These are phyloP conservation scores for Paecilomyces sp. DNA, from an alignment of 2,329 filamentous ascomycete genomes.

Conservation along the genomic window DNA sequence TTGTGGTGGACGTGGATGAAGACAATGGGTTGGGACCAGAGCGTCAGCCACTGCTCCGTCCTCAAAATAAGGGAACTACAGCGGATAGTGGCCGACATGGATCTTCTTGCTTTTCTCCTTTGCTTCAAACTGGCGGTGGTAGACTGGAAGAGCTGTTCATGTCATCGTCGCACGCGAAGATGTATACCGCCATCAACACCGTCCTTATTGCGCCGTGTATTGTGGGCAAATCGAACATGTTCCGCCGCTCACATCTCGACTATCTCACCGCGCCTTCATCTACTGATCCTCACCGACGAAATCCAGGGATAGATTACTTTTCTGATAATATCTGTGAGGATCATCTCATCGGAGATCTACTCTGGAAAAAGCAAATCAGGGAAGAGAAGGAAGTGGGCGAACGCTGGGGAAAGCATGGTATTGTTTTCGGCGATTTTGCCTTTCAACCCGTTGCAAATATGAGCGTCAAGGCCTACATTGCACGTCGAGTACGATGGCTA, in stretches of 20 bases:
- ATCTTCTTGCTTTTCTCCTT: conserved; percentile 15
- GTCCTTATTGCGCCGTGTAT: conserved; percentile 87
- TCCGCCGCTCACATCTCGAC: conserved; percentile 83
- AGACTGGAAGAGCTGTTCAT: conserved; percentile 92
- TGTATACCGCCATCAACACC: conserved; percentile 95
- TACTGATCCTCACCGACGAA: conserved; percentile 38
- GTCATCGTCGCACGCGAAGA: conserved; percentile 88
- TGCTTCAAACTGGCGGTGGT: conserved; percentile 56
- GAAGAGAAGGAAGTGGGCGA: conserved; percentile 31
- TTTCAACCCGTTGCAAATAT: conserved; percentile 85
- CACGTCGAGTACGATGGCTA: conserved; percentile 79
- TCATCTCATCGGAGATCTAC: conserved; percentile 83
- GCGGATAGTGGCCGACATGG: conserved; percentile 1
- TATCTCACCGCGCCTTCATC: conserved; percentile 54
- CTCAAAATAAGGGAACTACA: conserved; percentile 8
- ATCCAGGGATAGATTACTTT: conserved; percentile 80
- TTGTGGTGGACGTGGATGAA: conserved; percentile 67
- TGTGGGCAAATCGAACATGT: conserved; percentile 98
- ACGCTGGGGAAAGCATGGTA: conserved; percentile 65
- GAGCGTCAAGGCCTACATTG: conserved; percentile 68
- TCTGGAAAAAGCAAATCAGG: conserved; percentile 58
- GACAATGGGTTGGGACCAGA: conserved; percentile 18
- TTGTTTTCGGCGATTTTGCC: conserved; percentile 78
- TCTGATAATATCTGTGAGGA: conserved; percentile 97
- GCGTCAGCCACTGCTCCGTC: conserved; percentile 17